Evolutionary conservation across 345 rosid genomes (phyloP).

Genomic region (Bretschneidera sinensis): DNA sequence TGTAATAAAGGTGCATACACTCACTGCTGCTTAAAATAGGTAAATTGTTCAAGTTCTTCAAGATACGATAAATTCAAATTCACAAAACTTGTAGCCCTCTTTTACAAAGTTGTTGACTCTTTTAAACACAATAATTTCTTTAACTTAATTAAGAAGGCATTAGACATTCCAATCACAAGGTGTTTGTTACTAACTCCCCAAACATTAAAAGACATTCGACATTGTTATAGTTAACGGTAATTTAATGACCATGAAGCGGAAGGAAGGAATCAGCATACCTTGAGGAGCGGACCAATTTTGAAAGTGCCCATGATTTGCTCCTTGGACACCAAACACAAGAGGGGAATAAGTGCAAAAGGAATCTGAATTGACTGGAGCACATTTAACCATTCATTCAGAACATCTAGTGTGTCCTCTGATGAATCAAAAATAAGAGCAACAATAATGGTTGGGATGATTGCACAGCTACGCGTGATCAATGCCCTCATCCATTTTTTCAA

Average conservation of each 20-base stretch:
- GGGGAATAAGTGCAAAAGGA: slow-evolving; percentile 87
- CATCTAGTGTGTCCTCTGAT: slow-evolving; percentile 62
- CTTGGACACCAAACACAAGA: slow-evolving; percentile 76
- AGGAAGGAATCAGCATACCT: slow-evolving; percentile 41
- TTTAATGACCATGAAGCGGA: neutral
- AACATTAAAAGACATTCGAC: too few relatives aligned
- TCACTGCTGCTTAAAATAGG: neutral
- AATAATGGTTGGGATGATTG: slow-evolving; percentile 74
- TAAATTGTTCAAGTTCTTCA: neutral
- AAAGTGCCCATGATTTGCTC: slow-evolving; percentile 82
- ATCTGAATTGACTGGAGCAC: slow-evolving; percentile 86
- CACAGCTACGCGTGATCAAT: slow-evolving; percentile 83
- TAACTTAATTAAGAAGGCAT: too few relatives aligned
- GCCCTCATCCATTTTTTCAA: slow-evolving; percentile 96
- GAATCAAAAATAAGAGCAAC: slow-evolving; percentile 77
- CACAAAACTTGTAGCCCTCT: too few relatives aligned
- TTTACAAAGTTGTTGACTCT: neutral
- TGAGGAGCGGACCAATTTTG: slow-evolving; percentile 60
- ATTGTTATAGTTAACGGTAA: neutral
- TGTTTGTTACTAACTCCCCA: too few relatives aligned
- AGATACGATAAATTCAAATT: neutral
- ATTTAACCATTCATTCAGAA: slow-evolving; percentile 84
- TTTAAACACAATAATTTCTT: neutral
- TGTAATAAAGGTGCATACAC: neutral
- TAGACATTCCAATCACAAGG: neutral